These are phyloP conservation scores for Phyllosticta ampelicida DNA, from an alignment of 2,329 filamentous ascomycete genomes.

Conservation along the genomic window DNA sequence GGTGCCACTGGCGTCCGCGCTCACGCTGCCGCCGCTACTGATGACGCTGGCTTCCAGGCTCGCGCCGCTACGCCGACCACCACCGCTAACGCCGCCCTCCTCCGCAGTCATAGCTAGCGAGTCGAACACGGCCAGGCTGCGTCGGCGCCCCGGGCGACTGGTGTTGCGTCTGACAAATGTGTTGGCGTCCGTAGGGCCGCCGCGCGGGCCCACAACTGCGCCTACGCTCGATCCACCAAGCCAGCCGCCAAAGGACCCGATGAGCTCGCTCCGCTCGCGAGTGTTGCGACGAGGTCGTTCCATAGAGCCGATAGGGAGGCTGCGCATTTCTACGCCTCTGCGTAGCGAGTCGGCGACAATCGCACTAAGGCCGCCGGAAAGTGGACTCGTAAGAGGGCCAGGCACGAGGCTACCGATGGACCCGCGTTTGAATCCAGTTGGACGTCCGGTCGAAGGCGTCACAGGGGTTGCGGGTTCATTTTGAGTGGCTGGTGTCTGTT, in stretches of 20 bases:
- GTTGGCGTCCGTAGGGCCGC: not conserved
- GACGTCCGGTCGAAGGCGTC: not conserved
- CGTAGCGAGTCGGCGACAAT: slow-evolving; percentile 55
- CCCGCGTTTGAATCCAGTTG: slow-evolving; percentile 22
- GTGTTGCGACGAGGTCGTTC: not conserved
- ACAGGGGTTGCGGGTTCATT: not conserved
- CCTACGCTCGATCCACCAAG: not conserved
- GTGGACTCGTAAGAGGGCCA: slow-evolving; percentile 47
- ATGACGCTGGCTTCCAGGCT: not conserved
- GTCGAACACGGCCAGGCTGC: not conserved
- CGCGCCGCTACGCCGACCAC: not conserved
- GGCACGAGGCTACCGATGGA: slow-evolving; percentile 8
- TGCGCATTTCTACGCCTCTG: slow-evolving; percentile 31
- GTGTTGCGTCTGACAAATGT: not conserved
- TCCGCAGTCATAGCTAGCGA: not conserved
- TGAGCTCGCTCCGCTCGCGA: not conserved
- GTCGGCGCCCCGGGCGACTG: not conserved
- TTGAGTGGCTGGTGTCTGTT: not conserved
- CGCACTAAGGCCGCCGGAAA: slow-evolving; percentile 50
- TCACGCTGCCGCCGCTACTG: not conserved
- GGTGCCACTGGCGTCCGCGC: not conserved
- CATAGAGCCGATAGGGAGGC: not conserved
- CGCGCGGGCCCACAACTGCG: slow-evolving; percentile 4
- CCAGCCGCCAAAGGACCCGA: not conserved
- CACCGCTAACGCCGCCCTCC: not conserved